Percentiles rank a stretch among this genome's conserved stretches.
Conservation (phyloP, 768 basidiomycete genomes). For the Podaxis sp. region DNA sequence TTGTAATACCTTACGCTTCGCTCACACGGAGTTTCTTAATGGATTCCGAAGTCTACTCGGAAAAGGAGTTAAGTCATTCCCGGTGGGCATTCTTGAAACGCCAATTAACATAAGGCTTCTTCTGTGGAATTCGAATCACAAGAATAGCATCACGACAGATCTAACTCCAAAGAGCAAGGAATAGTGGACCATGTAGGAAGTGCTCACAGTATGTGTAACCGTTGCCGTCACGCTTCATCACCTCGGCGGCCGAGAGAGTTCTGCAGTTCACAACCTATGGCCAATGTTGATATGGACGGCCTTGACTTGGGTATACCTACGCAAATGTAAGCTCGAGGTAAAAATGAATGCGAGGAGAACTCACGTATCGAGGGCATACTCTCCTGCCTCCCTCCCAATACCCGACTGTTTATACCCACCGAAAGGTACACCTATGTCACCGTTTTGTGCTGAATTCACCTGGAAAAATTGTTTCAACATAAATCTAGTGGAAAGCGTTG, state of each 20-base stretch:
- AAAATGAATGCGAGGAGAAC: conserved; percentile 19
- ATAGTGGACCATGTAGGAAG: neutral
- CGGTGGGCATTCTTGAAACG: neutral
- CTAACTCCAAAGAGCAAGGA: neutral
- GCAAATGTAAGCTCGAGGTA: neutral
- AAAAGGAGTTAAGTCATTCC: neutral
- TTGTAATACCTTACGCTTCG: neutral
- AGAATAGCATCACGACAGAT: neutral
- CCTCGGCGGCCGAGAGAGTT: neutral
- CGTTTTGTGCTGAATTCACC: conserved; percentile 42
- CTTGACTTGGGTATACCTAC: conserved; percentile 54
- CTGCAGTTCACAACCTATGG: conserved; percentile 8
- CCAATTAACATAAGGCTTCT: neutral
- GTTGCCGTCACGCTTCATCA: neutral
- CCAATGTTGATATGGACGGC: conserved; percentile 59
- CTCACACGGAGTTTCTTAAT: neutral
- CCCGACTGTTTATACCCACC: conserved; percentile 76
- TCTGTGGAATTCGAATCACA: neutral
- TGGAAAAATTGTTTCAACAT: conserved; percentile 13
- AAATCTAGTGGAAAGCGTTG: conserved; percentile 12
- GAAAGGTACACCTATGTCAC: conserved; percentile 56
- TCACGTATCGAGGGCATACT: conserved; percentile 57
- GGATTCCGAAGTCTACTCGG: neutral
- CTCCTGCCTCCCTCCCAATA: conserved; percentile 67
- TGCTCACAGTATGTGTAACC: neutral